These are phyloP conservation scores for Penicillium fimorum DNA, from an alignment of 495 filamentous ascomycete genomes.

Conservation along the genomic window DNA sequence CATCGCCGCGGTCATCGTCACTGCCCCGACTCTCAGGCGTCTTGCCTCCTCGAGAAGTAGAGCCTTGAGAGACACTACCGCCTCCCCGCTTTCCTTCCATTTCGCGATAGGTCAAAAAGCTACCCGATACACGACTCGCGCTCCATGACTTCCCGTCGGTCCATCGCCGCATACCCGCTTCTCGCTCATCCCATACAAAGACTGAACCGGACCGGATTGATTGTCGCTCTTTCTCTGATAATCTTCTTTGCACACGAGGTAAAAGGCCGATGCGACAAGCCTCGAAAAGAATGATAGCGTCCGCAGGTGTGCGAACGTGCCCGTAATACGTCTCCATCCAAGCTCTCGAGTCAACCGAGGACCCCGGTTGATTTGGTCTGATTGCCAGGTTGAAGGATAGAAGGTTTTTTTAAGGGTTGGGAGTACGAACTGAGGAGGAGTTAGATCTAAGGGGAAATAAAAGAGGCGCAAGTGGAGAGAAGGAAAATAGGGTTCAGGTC, in stretches of 20 bases:
- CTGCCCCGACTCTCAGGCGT: slow-evolving; percentile 80
- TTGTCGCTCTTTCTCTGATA: slow-evolving; percentile 97
- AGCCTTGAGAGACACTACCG: slow-evolving; percentile 54
- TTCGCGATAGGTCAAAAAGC: slow-evolving; percentile 95
- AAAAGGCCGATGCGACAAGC: slow-evolving; percentile 88
- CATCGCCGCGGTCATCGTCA: slow-evolving; percentile 72
- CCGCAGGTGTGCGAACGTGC: slow-evolving; percentile 83
- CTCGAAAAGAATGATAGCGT: slow-evolving; percentile 97
- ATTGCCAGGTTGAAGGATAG: slow-evolving; percentile 24
- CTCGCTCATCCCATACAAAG: slow-evolving; percentile 98
- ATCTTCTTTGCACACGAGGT: slow-evolving; percentile 84
- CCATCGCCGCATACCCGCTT: slow-evolving; percentile 98
- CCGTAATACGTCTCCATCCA: slow-evolving; percentile 96
- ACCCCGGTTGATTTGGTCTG: slow-evolving; percentile 29
- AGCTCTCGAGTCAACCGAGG: slow-evolving; percentile 29
- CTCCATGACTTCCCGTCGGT: slow-evolving; percentile 99
- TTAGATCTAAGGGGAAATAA: slow-evolving; percentile 11
- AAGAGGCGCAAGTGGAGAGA: slow-evolving; percentile 20
- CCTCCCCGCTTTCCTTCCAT: slow-evolving; percentile 95
- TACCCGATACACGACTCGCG: slow-evolving; percentile 93
- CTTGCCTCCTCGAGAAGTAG: slow-evolving; percentile 62
- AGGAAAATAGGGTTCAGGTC: slow-evolving; percentile 17
- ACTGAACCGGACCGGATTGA: slow-evolving; percentile 93
- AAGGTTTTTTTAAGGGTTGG: slow-evolving; percentile 4
- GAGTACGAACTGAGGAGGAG: slow-evolving; percentile 4